A percentile compares a stretch with the other conserved stretches of the same genome.
These are phyloP conservation scores for Spathaspora sp. DNA, from an alignment of 805 yeast genomes.

Conservation along the genomic window DNA sequence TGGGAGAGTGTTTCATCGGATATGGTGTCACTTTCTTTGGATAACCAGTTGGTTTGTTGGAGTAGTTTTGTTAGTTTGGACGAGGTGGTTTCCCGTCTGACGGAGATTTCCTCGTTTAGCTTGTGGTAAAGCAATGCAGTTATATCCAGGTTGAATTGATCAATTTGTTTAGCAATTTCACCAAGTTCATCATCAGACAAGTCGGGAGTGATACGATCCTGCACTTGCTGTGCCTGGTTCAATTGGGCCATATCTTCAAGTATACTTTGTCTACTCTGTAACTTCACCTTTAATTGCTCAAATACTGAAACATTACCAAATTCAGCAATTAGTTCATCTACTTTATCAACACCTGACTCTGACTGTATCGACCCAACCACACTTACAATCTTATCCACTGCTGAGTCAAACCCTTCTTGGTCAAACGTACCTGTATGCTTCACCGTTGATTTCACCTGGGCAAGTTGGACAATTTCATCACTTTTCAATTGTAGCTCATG, in stretches of 20 bases:
- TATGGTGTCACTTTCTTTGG: slow-evolving; percentile 11
- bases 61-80: slow-evolving; percentile 10
- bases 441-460: slow-evolving; percentile 2
- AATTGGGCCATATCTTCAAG: neutral
- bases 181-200: neutral
- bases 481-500: slow-evolving; percentile 18
- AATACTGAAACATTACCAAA: slow-evolving; percentile 10
- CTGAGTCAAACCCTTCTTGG: neutral
- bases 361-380: neutral
- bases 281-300: slow-evolving; percentile 1
- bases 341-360: slow-evolving; percentile 4
- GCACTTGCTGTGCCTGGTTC: neutral
- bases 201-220: neutral
- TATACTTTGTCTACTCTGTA: neutral
- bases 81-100: slow-evolving; percentile 7
- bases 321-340: slow-evolving; percentile 10
- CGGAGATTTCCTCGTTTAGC: slow-evolving; percentile 4
- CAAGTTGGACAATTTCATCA: slow-evolving; percentile 5
- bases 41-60: slow-evolving; percentile 20
- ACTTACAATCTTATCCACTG: slow-evolving; percentile 3
- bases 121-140: neutral
- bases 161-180: slow-evolving; percentile 5
- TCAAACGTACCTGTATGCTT: neutral
- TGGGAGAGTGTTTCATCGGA: slow-evolving; percentile 7
- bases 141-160: slow-evolving; percentile 1